Conservation (phyloP, 169 alveolate species). For the Miamiensis avidus region DNA sequence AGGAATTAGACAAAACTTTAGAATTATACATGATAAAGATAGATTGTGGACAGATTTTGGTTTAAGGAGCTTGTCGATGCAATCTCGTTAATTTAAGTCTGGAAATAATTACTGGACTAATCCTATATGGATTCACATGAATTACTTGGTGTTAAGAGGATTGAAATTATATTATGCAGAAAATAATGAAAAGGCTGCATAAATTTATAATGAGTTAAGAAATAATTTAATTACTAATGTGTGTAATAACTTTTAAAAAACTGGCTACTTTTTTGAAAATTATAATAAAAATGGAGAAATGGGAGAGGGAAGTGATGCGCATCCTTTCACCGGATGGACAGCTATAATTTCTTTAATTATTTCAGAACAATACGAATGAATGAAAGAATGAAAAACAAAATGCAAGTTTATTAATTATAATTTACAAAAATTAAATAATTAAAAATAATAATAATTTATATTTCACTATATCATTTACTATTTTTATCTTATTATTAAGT, state of each 20-base stretch:
- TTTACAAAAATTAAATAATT: no score
- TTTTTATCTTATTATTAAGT: no score
- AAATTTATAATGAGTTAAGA: conserved; percentile 56
- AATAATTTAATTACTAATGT: conserved; percentile 60
- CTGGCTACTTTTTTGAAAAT: conserved; percentile 73
- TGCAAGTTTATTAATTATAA: background rate
- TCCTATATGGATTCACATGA: conserved; percentile 79
- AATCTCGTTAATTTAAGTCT: conserved; percentile 59
- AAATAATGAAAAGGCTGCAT: conserved; percentile 30
- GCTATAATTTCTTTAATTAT: conserved; percentile 59
- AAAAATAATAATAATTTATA: no score
- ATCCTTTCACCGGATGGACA: conserved; percentile 89
- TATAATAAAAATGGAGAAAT: conserved; percentile 55
- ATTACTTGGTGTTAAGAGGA: conserved; percentile 75
- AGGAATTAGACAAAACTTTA: conserved; percentile 40
- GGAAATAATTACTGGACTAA: conserved; percentile 87
- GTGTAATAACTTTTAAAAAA: conserved; percentile 58
- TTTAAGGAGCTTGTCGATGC: conserved; percentile 68
- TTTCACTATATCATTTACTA: no score
- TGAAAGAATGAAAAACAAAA: background rate
- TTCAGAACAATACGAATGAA: conserved; percentile 52
- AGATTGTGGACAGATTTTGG: conserved; percentile 70
- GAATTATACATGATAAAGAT: conserved; percentile 45
- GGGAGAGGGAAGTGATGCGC: conserved; percentile 69
- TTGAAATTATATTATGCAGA: conserved; percentile 54